phyloP scores from a whole-genome alignment of 805 yeast species.

The Wickerhamomyces alni region DNA sequence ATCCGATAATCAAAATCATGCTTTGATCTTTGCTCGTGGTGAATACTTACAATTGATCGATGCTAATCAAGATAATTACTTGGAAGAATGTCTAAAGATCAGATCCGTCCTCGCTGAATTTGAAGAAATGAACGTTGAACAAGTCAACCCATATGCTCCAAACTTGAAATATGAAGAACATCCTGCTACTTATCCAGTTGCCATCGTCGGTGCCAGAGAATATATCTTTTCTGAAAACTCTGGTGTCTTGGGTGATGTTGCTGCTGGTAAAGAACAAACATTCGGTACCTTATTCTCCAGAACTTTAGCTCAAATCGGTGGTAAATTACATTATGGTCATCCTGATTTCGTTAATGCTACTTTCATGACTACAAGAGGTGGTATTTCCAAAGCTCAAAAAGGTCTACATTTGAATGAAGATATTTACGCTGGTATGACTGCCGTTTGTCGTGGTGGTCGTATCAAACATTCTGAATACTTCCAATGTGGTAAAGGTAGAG shows the following conservation, averaged over 20 bases:
- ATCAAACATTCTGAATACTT: conserved; percentile 83
- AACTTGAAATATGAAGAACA: conserved; percentile 50
- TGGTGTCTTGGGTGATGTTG: conserved; percentile 83
- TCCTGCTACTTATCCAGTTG: conserved; percentile 57
- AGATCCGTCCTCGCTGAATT: conserved; percentile 79
- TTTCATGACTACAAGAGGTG: conserved; percentile 83
- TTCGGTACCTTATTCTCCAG: conserved; percentile 82
- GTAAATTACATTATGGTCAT: conserved; percentile 83
- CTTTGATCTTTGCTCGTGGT: conserved; percentile 75
- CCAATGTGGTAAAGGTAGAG: conserved; percentile 91
- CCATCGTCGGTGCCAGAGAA: conserved; percentile 84
- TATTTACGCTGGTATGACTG: conserved; percentile 86
- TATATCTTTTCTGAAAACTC: conserved; percentile 82
- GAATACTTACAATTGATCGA: conserved; percentile 80
- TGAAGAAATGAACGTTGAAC: conserved; percentile 71
- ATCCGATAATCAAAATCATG: conserved; percentile 82
- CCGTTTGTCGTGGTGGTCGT: conserved; percentile 77
- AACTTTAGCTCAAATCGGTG: conserved; percentile 80
- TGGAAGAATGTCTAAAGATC: conserved; percentile 80
- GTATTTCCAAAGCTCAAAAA: conserved; percentile 82
- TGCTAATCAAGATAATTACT: conserved; percentile 82
- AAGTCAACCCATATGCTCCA: conserved; percentile 78
- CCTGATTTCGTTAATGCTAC: conserved; percentile 77
- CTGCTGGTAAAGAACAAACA: conserved; percentile 88
- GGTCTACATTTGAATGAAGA: conserved; percentile 84